Base-by-base conservation (phyloP, 169 alveolate species). In the Blepharisma undulans region DNA sequence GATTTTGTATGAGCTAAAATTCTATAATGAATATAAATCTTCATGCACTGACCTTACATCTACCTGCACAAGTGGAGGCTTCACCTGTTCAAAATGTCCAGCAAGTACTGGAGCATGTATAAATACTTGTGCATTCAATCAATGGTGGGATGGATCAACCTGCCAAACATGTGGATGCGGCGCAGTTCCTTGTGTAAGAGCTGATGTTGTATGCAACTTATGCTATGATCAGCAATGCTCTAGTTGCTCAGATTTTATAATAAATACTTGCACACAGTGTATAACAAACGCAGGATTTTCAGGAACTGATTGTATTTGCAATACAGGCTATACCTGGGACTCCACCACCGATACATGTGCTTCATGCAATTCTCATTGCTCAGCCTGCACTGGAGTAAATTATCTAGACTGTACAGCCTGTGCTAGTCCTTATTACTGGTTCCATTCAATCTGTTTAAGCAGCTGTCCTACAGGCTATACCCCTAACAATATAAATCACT, bases 251-350 rank as follows among this genome's bases (percentile, higher is more conserved):
- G 86, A 78, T 78, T 78, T 78, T 32, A 14, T 32, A 1, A 21
- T 12, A 82, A 74, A 74, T 22, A 60, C 74, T 14, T 82, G 89
- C 76, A 82, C 89, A 22, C 72, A 82, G 36, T 82, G 89, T 82
- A 82, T 32, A 4, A 72, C 89, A 0, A 82, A 60, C 36, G 89
- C 89, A 4, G 22, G 71, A 22, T 22, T 60, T 34, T 21, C 74
- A 22, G 29, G 78, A 21, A 22, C 34, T 22, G 76, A 72, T 30
- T 82, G 89, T 22, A n/a, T 19, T 7, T 34, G 77, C 8, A 82
- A 48, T 82, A 21, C 34, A n/a, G 29, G 34, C 60, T 78, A 78
- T 32, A 27, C 25, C 3, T 82, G 77, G 89, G 74, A 60, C 30
- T 21, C 72, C 0, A 34, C 76, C 16, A 36, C 29, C 6, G 60